Conservation (phyloP, 2,329 filamentous ascomycete genomes). For the Neocatenulostroma microsporum region DNA sequence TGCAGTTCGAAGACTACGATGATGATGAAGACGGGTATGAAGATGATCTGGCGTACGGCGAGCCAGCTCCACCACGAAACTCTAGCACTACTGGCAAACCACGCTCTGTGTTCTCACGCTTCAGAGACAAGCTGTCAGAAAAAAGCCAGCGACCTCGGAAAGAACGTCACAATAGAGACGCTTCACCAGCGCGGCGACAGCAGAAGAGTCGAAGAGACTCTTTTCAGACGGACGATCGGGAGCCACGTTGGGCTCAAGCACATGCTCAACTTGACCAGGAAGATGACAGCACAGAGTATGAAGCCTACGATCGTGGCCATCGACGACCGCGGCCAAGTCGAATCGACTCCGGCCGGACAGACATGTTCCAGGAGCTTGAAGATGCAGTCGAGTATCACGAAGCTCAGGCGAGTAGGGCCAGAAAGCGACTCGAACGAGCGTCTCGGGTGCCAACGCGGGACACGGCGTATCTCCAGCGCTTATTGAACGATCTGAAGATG, state of each 20-base stretch:
- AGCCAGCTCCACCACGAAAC: too few relatives aligned
- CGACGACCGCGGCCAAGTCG: slow-evolving; percentile 7
- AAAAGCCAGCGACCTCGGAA: slow-evolving; percentile 8
- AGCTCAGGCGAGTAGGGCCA: slow-evolving; percentile 15
- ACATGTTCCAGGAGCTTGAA: slow-evolving; percentile 16
- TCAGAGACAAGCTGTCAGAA: slow-evolving; percentile 19
- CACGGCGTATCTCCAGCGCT: slow-evolving; percentile 16
- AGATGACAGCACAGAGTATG: slow-evolving; percentile 8
- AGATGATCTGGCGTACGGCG: slow-evolving; percentile 15
- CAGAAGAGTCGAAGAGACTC: slow-evolving; percentile 9
- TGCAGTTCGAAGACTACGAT: slow-evolving; percentile 8
- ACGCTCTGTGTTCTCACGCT: slow-evolving; percentile 16
- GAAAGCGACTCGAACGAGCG: slow-evolving; percentile 20
- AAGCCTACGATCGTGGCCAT: slow-evolving; percentile 12
- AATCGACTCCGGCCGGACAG: slow-evolving; percentile 8
- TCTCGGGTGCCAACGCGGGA: slow-evolving; percentile 16
- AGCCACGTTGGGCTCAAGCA: too few relatives aligned
- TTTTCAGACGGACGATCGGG: slow-evolving; percentile 7
- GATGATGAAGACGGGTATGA: slow-evolving; percentile 15
- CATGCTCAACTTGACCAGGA: too few relatives aligned
- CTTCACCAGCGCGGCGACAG: slow-evolving; percentile 6
- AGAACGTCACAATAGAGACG: slow-evolving; percentile 6
- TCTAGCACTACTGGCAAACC: too few relatives aligned
- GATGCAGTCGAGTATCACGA: slow-evolving; percentile 18
- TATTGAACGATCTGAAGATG: slow-evolving; percentile 17